Base-by-base conservation (phyloP, 768 basidiomycete species). In the Albatrellus ellisii region DNA sequence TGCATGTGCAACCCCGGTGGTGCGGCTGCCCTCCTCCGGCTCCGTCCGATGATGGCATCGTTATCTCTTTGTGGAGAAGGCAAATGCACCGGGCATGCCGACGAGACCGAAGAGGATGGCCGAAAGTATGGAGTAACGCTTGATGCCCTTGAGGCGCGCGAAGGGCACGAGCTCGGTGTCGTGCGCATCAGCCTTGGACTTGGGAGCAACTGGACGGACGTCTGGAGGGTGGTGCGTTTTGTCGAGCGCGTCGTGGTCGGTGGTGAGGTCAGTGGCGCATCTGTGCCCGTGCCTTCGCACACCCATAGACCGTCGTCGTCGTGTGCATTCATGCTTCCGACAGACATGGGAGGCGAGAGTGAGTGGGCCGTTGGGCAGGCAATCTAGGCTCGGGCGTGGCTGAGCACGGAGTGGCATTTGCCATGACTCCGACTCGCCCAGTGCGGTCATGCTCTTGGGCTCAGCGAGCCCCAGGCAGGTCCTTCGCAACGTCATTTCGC, bases 1-100 rank as follows among this genome's bases (percentile, higher is more conserved):
- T 90, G 86, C 57, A 79, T 88, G 74, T 90, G 87, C 55, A 12
- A 90, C 89, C 83, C 86, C 14, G 87, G 87, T 7, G 86, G 77
- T 14, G 81, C 84, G 0, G 75, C 82, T 1, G 72, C 79, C 4
- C 60, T 89, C 12, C 67, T 87, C 4, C 77, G 77, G 0, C 69
- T 86, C 24, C 61, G 75, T 44, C 64, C 69, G 15, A 67, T 77
- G 44, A 87, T 86, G 83, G 61, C 65, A 4, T 60, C 56, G 11
- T 66, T 86, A 0, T 73, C 67, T 46, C 62, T 66, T 1, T n/a
- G n/a, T n/a, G n/a, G n/a, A n/a, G n/a, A n/a, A n/a, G n/a, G n/a
- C n/a, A n/a, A n/a, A n/a, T n/a, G n/a, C n/a, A n/a, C n/a, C n/a
- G 68, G 76, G 0, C 82, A 85, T 9, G 67, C 76, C 15, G 63